Evolutionary conservation across 2,329 filamentous ascomycete genomes (phyloP), one percentile per base, ranked within the genome.

Genomic region (Hymenoscyphus albidus): DNA sequence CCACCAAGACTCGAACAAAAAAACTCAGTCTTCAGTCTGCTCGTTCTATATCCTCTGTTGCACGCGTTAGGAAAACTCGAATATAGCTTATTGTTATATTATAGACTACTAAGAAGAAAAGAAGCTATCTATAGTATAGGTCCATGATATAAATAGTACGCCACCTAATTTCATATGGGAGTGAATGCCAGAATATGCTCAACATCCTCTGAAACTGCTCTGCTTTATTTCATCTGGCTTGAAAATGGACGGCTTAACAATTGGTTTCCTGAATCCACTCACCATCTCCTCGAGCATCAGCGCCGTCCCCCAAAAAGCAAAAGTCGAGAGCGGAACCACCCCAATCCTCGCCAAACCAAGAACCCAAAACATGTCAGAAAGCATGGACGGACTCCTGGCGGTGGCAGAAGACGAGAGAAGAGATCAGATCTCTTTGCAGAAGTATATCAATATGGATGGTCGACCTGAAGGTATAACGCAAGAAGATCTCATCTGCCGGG

Each of bases 341-440:
- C 3, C 22, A 6, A 27, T 3, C 27, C 42, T 48, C 42, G 10
- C 42, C 42, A 18, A 48, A 9, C 3, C 42, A 7, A 48, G n/a
- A n/a, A n/a, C n/a, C n/a, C n/a, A n/a, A 38, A 62, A 62, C 5
- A 55, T 58, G 42, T 65, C 42, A 9, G 16, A 7, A 18, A 12
- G 18, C 2, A 48, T 18, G 42, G 42, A 18, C 4, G 5, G 16
- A 48, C 12, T 48, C 13, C 13, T 42, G 3, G 42, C 42, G 9
- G 42, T n/a, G 16, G 42, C 14, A 18, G 16, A 48, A 48, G 42
- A 48, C 12, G 42, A 48, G 18, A 48, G 18, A 3, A 6, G 42
- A 9, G 42, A 48, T 48, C 42, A 48, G 14, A n/a, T 48, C 42
- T n/a, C 42, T n/a, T n/a, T 48, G 18, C 2, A 18, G 2, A 16